These are phyloP conservation scores for Sporormia fimetaria DNA, from an alignment of 495 filamentous ascomycete genomes.

Conservation along the genomic window DNA sequence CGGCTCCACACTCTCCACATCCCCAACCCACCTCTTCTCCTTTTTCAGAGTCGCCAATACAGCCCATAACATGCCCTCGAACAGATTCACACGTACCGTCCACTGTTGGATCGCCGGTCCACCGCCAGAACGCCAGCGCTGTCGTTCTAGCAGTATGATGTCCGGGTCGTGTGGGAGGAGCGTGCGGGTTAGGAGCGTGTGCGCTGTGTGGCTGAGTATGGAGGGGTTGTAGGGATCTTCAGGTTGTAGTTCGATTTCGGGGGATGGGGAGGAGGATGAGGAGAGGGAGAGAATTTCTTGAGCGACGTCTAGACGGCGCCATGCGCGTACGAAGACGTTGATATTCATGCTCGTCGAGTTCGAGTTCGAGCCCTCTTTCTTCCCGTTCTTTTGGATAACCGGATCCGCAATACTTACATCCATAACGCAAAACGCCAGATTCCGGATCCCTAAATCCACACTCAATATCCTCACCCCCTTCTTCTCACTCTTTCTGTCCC, in stretches of 20 bases:
- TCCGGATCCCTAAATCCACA: conserved; percentile 80
- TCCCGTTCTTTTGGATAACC: too few species aligned
- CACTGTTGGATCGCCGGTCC: conserved; percentile 63
- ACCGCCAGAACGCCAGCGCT: conserved; percentile 67
- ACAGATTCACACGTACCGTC: conserved; percentile 80
- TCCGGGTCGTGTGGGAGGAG: conserved; percentile 47
- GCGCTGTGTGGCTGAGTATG: conserved; percentile 49
- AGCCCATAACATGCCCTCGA: conserved; percentile 82
- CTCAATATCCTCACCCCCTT: conserved; percentile 46
- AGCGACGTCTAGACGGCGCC: conserved; percentile 18
- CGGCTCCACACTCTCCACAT: conserved; percentile 23
- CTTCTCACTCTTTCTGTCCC: neutral
- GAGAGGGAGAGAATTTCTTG: conserved; percentile 10
- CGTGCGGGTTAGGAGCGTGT: conserved; percentile 44
- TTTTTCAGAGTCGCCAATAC: conserved; percentile 48
- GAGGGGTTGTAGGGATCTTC: conserved; percentile 45
- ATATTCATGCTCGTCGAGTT: conserved; percentile 4
- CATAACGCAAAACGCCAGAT: conserved; percentile 64
- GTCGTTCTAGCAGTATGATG: conserved; percentile 77
- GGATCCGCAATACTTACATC: too few species aligned
- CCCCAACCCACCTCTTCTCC: conserved; percentile 15
- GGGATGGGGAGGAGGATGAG: too few species aligned
- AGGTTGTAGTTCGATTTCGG: neutral
- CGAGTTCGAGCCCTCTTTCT: neutral
- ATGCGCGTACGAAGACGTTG: too few species aligned